These are phyloP conservation scores for Aphanomyces euteiches DNA, from an alignment of 352 stramenopile species.

Conservation along the genomic window DNA sequence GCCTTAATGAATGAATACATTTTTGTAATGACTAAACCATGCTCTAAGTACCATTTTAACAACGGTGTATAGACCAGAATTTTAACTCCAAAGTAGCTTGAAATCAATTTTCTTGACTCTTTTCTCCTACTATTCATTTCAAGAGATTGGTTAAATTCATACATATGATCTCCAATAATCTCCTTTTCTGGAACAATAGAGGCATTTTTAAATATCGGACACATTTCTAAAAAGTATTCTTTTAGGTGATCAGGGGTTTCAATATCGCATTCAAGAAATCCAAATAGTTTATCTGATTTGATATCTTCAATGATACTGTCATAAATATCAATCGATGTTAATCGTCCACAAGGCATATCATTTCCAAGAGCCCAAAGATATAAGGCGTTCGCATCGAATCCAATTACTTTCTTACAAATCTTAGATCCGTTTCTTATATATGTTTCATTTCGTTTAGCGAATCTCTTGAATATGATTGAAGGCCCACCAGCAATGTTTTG, in stretches of 20 bases:
- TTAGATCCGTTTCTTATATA: conserved; percentile 33
- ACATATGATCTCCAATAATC: conserved; percentile 41
- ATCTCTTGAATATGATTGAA: conserved; percentile 28
- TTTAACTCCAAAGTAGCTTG: conserved; percentile 38
- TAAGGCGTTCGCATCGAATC: conserved; percentile 34
- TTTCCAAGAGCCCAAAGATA: conserved; percentile 40
- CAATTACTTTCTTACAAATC: conserved; percentile 35
- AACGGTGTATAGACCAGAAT: conserved; percentile 41
- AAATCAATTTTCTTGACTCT: conserved; percentile 4
- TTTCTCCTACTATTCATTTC: background rate
- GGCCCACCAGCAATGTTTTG: conserved; percentile 31
- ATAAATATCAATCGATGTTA: too few species aligned
- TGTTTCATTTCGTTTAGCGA: conserved; percentile 36
- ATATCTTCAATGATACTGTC: too few species aligned
- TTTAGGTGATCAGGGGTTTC: conserved; percentile 37
- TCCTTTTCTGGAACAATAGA: conserved; percentile 30
- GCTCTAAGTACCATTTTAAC: conserved; percentile 42
- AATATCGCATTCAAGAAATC: conserved; percentile 39
- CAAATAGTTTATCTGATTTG: background rate
- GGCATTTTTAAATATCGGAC: conserved; percentile 43
- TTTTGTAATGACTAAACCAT: conserved; percentile 37
- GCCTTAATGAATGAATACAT: conserved; percentile 38
- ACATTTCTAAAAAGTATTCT: conserved; percentile 41
- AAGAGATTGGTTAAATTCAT: conserved; percentile 27
- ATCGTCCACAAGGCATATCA: conserved; percentile 34